Conservation (phyloP, 495 filamentous ascomycete species). For the Bombardia bombarda region DNA sequence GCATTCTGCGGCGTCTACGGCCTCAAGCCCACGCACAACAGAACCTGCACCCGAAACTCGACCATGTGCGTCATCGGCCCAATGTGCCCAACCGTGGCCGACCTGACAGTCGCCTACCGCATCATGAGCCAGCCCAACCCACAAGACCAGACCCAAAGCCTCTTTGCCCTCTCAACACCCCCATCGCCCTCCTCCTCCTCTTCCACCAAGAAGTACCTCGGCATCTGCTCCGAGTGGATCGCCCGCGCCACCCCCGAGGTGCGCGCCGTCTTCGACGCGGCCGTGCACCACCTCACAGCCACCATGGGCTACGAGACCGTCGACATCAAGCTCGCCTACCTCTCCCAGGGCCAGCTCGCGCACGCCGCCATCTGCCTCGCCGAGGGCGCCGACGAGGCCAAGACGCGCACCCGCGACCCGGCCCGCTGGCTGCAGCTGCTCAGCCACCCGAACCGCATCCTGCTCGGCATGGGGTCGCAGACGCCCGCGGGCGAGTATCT, state of each 20-base stretch:
- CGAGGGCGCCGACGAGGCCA: constrained; percentile 45
- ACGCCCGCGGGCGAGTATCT: constrained; percentile 64
- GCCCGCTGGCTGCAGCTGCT: constrained; percentile 30
- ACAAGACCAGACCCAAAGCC: constrained; percentile 25
- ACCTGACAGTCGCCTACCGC: constrained; percentile 77
- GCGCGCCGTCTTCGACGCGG: constrained; percentile 46
- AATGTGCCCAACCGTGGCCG: constrained; percentile 66
- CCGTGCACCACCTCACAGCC: constrained; percentile 52
- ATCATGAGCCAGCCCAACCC: constrained; percentile 66
- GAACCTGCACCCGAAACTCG: constrained; percentile 51
- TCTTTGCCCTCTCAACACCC: constrained; percentile 31
- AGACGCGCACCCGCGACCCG: constrained; percentile 14
- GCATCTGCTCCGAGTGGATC: constrained; percentile 71
- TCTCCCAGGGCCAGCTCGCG: constrained; percentile 66
- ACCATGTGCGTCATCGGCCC: constrained; percentile 67
- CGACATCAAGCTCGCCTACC: constrained; percentile 66
- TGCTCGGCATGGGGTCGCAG: constrained; percentile 53
- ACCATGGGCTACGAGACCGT: constrained; percentile 57
- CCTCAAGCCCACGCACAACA: constrained; percentile 73
- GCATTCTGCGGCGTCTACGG: constrained; percentile 84
- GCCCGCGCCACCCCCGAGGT: constrained; percentile 58
- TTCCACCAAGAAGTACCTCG: constrained; percentile 45
- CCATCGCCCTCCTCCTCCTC: constrained; percentile 31
- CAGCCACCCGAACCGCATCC: constrained; percentile 65
- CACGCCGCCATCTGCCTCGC: constrained; percentile 76